Evolutionary conservation across 495 filamentous ascomycete genomes (phyloP), one percentile per base, ranked within the genome.

Genomic region (Xylaria grammica): DNA sequence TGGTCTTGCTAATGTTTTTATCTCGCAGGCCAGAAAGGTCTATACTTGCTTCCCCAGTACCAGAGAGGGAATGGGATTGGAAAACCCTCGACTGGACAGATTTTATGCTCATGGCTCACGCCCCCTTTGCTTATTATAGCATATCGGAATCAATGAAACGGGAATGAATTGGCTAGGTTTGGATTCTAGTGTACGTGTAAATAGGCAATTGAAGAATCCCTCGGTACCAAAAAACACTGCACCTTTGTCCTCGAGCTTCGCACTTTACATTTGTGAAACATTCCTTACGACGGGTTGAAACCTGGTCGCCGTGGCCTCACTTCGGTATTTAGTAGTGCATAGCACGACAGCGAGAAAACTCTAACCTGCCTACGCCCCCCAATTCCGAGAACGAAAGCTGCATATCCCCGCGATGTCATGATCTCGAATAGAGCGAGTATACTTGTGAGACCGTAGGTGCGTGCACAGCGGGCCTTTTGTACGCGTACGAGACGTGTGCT

Each of bases 81-180:
- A 48, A 30, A 64, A 42, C 22, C 62, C 34, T 29, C 50, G 32
- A 38, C 42, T 45, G 40, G 62, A 48, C 61, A 64, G 53, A 64
- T 48, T 54, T 63, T 58, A 44, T 44, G 42, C 58, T 58, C n/a
- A 50, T 30, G 62, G 62, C 62, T 64, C 62, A 56, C 52, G 62
- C 52, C 62, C 24, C 30, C 30, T 57, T 32, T 55, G 52, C 62
- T 57, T 58, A 44, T 15, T 51, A 50, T 44, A 51, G 42, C 53
- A 58, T 51, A 22, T 29, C 10, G 29, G 52, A 38, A 19, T 40
- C 13, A 40, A 26, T 26, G n/a, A n/a, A 27, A 54, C 29, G 22
- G 62, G 32, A 51, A 42, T 13, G 53, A 20, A 50, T 50, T 55
- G 52, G 42, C 36, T 54, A 19, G 60, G 46, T 53, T 53, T 44